Percentiles rank a stretch among this genome's conserved stretches.
These are phyloP conservation scores for Simplicillium sp. DNA, from an alignment of 2,329 filamentous ascomycete genomes.

Conservation along the genomic window DNA sequence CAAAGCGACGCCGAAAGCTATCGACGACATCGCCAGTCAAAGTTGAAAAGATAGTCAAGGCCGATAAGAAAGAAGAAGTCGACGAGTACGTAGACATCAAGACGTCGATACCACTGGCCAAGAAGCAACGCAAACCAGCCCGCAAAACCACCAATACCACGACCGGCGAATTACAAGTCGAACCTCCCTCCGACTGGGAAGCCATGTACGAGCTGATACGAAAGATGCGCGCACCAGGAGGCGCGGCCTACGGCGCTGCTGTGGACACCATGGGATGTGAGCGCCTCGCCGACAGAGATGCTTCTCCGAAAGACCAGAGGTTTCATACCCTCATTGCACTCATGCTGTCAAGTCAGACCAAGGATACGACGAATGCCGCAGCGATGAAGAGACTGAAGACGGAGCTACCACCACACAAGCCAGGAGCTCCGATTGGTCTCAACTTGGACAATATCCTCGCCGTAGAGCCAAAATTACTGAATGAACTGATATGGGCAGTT, in stretches of 20 bases:
- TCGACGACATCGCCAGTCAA: slow-evolving; percentile 9
- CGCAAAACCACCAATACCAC: slow-evolving; percentile 29
- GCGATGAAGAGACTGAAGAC: slow-evolving; percentile 73
- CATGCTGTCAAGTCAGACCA: slow-evolving; percentile 89
- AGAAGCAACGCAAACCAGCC: slow-evolving; percentile 33
- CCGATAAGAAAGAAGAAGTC: slow-evolving; percentile 8
- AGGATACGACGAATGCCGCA: slow-evolving; percentile 80
- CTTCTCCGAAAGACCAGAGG: slow-evolving; percentile 48
- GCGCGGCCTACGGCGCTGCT: slow-evolving; percentile 59
- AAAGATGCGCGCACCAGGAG: slow-evolving; percentile 57
- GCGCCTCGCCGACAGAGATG: slow-evolving; percentile 49
- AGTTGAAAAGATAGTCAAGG: slow-evolving; percentile 9
- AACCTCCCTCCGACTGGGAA: slow-evolving; percentile 75
- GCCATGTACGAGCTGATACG: slow-evolving; percentile 69
- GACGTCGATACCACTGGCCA: slow-evolving; percentile 19
- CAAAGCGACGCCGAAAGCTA: slow-evolving; percentile 20
- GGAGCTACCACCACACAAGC: slow-evolving; percentile 48
- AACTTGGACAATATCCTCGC: slow-evolving; percentile 71
- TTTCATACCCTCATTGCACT: slow-evolving; percentile 82
- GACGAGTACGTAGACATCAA: not conserved
- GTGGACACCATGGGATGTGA: slow-evolving; percentile 98
- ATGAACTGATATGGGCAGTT: slow-evolving; percentile 71
- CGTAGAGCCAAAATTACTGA: slow-evolving; percentile 54
- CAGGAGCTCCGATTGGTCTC: slow-evolving; percentile 42
- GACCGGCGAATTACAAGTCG: slow-evolving; percentile 27